A percentile compares a stretch with the other conserved stretches of the same genome.
Conservation (phyloP, 441 rosid genomes). For the Erysimum cheiri region DNA sequence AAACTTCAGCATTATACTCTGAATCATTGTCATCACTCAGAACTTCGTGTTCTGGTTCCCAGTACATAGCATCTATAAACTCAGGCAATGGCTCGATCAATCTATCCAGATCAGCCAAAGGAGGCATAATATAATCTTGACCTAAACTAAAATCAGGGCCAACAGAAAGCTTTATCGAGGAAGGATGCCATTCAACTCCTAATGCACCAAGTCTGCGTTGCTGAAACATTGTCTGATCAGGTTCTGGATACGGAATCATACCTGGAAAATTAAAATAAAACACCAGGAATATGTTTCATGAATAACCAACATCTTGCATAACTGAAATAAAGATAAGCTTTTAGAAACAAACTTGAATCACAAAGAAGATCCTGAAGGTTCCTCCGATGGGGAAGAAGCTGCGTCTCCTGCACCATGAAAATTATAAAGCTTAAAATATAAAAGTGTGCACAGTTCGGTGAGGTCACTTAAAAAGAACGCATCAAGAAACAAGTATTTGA, state of each 20-base stretch:
- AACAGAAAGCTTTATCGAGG: constrained; percentile 59
- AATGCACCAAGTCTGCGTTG: constrained; percentile 77
- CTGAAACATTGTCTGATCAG: constrained; percentile 82
- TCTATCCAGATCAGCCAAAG: constrained; percentile 76
- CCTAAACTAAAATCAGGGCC: constrained; percentile 77
- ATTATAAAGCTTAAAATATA: constrained; percentile 29
- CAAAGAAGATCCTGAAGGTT: constrained; percentile 80
- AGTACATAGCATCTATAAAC: constrained; percentile 73
- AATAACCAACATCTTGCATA: constrained; percentile 37
- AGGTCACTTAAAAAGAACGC: constrained; percentile 23
- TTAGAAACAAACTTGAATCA: constrained; percentile 64
- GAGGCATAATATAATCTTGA: constrained; percentile 79
- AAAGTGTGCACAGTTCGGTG: constrained; percentile 10
- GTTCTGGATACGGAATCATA: constrained; percentile 84
- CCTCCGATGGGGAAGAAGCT: constrained; percentile 69
- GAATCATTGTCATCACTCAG: constrained; percentile 74
- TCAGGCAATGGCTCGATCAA: constrained; percentile 75
- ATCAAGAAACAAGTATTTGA: constrained; percentile 34
- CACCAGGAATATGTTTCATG: constrained; percentile 30
- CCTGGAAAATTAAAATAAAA: constrained; percentile 53
- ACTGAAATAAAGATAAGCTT: constrained; percentile 34
- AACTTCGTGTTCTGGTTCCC: constrained; percentile 79
- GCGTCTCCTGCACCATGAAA: constrained; percentile 65
- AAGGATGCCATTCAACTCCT: constrained; percentile 74
- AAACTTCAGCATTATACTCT: constrained; percentile 69